These are phyloP conservation scores for Heliamphora exappendiculata DNA, from an alignment of 148 eudicot species.

Conservation along the genomic window DNA sequence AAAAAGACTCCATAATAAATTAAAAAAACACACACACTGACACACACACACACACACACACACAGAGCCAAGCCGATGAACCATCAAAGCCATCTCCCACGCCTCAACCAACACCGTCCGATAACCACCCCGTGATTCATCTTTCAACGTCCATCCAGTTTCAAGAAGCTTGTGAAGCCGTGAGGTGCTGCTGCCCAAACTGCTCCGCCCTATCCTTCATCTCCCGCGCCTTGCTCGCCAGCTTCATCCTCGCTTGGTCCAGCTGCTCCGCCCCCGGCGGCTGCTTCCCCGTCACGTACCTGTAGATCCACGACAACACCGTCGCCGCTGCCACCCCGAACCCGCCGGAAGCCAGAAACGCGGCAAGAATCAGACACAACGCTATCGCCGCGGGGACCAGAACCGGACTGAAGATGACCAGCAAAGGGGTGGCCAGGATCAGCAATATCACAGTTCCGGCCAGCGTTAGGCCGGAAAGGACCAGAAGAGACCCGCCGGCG, in stretches of 20 bases:
- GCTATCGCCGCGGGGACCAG: slow-evolving; percentile 51
- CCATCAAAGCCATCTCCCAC: too few species aligned
- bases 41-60: too few species aligned
- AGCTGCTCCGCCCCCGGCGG: slow-evolving; percentile 47
- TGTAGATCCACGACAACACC: slow-evolving; percentile 62
- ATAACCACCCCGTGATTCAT: too few species aligned
- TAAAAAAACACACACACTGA: too few species aligned
- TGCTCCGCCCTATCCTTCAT: slow-evolving; percentile 51
- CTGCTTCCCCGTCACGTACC: slow-evolving; percentile 49
- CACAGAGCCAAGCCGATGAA: too few species aligned
- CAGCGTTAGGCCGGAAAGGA: slow-evolving; percentile 27
- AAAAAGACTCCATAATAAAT: too few species aligned
- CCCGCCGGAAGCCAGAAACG: slow-evolving; percentile 56
- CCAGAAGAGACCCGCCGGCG: slow-evolving; percentile 31
- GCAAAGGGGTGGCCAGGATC: slow-evolving; percentile 40
- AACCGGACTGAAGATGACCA: slow-evolving; percentile 60
- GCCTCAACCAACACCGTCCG: too few species aligned
- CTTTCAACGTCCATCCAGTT: too few species aligned
- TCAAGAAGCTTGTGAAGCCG: not conserved
- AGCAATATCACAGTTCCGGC: slow-evolving; percentile 46
- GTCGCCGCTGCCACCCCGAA: slow-evolving; percentile 53
- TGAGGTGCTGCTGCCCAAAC: slow-evolving; percentile 14
- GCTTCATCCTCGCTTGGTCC: slow-evolving; percentile 39
- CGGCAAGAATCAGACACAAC: slow-evolving; percentile 24
- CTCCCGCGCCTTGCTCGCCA: slow-evolving; percentile 45